Base-by-base conservation (phyloP, 2,329 filamentous ascomycete genomes). In the Ceratocystis albifundus region DNA sequence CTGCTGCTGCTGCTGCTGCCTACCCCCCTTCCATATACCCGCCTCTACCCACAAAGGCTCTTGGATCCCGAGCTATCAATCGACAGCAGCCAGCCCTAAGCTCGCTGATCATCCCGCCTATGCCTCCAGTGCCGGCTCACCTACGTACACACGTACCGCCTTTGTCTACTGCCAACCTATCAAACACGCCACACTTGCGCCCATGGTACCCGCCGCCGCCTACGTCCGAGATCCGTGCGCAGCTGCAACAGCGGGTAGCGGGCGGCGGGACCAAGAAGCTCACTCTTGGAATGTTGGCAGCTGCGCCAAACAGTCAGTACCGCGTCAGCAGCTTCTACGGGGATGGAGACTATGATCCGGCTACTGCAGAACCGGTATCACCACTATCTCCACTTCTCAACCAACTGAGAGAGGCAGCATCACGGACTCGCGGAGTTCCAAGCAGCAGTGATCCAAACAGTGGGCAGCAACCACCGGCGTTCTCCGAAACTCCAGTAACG, bases 311-410 rank as follows among this genome's bases (percentile, higher is more conserved):
- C 32, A 46, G 55, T n/a, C 44, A n/a, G 36, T 53, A 65, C 32
- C 50, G 66, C 17, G 46, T 57, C 6, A 67, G 66, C 22, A 65
- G 62, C 55, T 65, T 65, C 30, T 67, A 67, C 30, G 55, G 55
- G 2, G 66, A 67, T 10, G 66, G 62, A 15, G 28, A 32, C 15
- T 5, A 55, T 6, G 50, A 55, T 15, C 36, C 61, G 7, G 57
- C 64, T n/a, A 15, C 25, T 3, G 32, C 32, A 7, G 64, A 65
- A 6, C 73, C 74, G 1, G 66, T 72, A 17, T 70, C 70, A 1
- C 69, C 70, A 7, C 62, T 75, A 53, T 72, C 72, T 7, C 69
- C 70, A 3, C 66, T 72, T 22, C 69, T 68, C 30, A 68, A 61
- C 30, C 66, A 68, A 22, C 30, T 68, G 41, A 17, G 66, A 6